phyloP scores from a whole-genome alignment of 2,329 filamentous ascomycete genomes.

The Monosporascus sp. region DNA sequence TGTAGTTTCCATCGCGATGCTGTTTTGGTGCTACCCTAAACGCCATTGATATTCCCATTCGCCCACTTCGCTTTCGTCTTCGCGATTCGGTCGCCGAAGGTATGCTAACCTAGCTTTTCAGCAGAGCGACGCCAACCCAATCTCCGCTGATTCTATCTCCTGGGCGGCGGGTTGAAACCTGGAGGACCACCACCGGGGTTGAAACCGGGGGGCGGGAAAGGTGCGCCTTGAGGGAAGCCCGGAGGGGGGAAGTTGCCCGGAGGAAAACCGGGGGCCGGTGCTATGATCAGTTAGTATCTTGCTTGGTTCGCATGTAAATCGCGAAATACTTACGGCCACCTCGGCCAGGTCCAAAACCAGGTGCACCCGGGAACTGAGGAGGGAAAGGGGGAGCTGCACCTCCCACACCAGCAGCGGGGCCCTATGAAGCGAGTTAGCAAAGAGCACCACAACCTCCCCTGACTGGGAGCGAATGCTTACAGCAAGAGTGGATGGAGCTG shows the following conservation, averaged over 20 bases:
- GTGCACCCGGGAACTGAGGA: conserved; percentile 47
- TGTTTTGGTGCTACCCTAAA: conserved; percentile 23
- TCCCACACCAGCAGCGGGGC: conserved; percentile 84
- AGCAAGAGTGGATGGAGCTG: conserved; percentile 70
- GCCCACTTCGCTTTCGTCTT: not conserved
- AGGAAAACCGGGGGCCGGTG: conserved; percentile 20
- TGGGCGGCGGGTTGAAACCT: conserved; percentile 71
- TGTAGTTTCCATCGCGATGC: conserved; percentile 9
- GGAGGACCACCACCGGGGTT: conserved; percentile 48
- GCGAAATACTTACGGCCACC: conserved; percentile 46
- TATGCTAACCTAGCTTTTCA: conserved; percentile 10
- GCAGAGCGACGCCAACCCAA: not conserved
- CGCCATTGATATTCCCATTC: conserved; percentile 23
- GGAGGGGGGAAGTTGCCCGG: conserved; percentile 41
- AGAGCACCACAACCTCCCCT: not conserved
- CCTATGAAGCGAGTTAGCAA: conserved; percentile 34
- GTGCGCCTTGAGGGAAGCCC: conserved; percentile 37
- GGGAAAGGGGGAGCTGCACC: conserved; percentile 60
- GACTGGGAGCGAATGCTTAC: conserved; percentile 37
- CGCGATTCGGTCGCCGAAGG: not conserved
- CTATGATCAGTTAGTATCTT: conserved; percentile 15
- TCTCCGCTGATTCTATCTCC: conserved; percentile 38
- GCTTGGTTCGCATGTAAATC: not conserved
- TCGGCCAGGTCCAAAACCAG: conserved; percentile 45
- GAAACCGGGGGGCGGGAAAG: conserved; percentile 47